Percentiles rank a stretch among this genome's conserved stretches.
phyloP scores from a whole-genome alignment of 179 eudicot genomes.

The Spinacia oleracea region DNA sequence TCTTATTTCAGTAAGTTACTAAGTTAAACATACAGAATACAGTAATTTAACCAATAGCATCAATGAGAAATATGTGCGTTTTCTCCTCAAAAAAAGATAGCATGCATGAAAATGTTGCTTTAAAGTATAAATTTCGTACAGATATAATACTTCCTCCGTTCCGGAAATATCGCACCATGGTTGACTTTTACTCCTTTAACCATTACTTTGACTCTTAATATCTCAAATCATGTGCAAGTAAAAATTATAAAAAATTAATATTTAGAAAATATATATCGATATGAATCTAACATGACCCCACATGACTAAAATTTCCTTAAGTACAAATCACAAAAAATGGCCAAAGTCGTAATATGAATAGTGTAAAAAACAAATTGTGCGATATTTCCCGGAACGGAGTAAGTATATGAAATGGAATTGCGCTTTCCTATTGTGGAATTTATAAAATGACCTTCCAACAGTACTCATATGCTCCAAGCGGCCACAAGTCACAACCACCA shows the following conservation, averaged over 20 bases:
- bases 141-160: not conserved
- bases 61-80: not conserved
- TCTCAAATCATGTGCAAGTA: too few relatives aligned
- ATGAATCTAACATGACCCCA: too few relatives aligned
- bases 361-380: too few relatives aligned
- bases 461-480: not conserved
- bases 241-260: too few relatives aligned
- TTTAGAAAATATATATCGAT: too few relatives aligned
- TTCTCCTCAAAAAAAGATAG: not conserved
- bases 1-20: not conserved
- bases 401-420: not conserved
- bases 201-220: too few relatives aligned
- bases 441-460: not conserved
- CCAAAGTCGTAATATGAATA: too few relatives aligned
- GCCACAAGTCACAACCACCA: not conserved
- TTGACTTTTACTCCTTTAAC: too few relatives aligned
- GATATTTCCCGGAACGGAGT: too few relatives aligned
- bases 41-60: not conserved
- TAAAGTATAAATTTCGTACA: not conserved
- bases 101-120: not conserved
- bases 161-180: too few relatives aligned
- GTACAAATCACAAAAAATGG: too few relatives aligned
- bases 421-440: not conserved
- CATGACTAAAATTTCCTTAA: too few relatives aligned
- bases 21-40: not conserved